A percentile compares a stretch with the other conserved stretches of the same genome.
These are phyloP conservation scores for Leersia perrieri DNA, from an alignment of 176 grass and related monocot species.

Conservation along the genomic window DNA sequence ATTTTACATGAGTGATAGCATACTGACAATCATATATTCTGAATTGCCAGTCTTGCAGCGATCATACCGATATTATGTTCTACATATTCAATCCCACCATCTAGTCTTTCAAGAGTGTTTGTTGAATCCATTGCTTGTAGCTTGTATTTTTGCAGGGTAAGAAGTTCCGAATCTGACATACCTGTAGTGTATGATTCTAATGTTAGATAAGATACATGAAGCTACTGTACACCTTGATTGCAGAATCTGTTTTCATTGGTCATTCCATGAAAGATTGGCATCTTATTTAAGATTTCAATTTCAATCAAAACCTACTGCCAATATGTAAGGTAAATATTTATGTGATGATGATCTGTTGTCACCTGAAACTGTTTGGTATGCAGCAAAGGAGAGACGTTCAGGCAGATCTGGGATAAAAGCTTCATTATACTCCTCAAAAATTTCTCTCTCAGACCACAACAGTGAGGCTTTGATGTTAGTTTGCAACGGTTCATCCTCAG, in stretches of 20 bases:
- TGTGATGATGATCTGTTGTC: not conserved
- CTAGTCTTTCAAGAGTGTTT: slow-evolving; percentile 67
- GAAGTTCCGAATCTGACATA: slow-evolving; percentile 72
- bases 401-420: slow-evolving; percentile 65
- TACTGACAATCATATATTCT: slow-evolving; percentile 53
- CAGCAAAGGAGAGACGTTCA: slow-evolving; percentile 80
- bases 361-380: slow-evolving; percentile 89
- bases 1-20: not conserved
- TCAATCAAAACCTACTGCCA: not conserved
- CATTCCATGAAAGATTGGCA: not conserved
- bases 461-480: slow-evolving; percentile 80
- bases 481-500: slow-evolving; percentile 82
- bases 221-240: slow-evolving; percentile 19
- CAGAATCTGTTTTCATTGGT: slow-evolving; percentile 12
- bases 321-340: not conserved
- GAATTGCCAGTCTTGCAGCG: slow-evolving; percentile 85
- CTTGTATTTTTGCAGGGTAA: slow-evolving; percentile 68
- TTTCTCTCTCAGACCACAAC: slow-evolving; percentile 73
- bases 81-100: slow-evolving; percentile 52
- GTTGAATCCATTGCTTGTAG: slow-evolving; percentile 75
- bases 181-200: slow-evolving; percentile 48
- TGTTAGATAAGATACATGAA: slow-evolving; percentile 26
- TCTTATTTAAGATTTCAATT: not conserved
- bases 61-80: slow-evolving; percentile 72
- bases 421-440: slow-evolving; percentile 41